Percentiles rank a stretch among this genome's conserved stretches.
Evolutionary conservation across 306 rosid species (phyloP).

Genomic region (Cicer yamashitae): DNA sequence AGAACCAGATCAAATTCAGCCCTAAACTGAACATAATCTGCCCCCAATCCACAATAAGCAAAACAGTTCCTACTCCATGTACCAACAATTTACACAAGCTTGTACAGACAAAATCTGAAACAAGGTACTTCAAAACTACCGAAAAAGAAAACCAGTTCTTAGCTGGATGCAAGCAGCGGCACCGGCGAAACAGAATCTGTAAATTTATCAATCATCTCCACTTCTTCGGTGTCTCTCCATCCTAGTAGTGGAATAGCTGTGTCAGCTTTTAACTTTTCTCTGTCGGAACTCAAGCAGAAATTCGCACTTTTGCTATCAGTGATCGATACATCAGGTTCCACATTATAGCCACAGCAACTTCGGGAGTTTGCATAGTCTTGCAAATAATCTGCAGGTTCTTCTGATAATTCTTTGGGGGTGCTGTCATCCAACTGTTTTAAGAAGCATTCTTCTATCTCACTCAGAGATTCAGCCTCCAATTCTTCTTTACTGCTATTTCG

Average conservation of each 20-base stretch:
- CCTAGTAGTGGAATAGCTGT: constrained; percentile 49
- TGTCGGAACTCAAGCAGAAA: constrained; percentile 46
- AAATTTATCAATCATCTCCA: constrained; percentile 57
- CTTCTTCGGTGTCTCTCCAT: constrained; percentile 47
- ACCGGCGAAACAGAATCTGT: constrained; percentile 42
- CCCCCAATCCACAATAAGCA: constrained; percentile 55
- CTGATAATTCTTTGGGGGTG: constrained; percentile 49
- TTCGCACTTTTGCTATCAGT: constrained; percentile 57
- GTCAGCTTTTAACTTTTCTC: constrained; percentile 49
- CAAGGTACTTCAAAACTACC: constrained; percentile 35
- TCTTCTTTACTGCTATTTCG: constrained; percentile 65
- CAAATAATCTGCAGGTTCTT: constrained; percentile 41
- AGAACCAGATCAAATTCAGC: constrained; percentile 64
- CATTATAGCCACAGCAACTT: constrained; percentile 54
- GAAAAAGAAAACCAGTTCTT: constrained; percentile 32
- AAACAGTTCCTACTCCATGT: constrained; percentile 52
- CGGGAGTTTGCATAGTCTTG: constrained; percentile 47
- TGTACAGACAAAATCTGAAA: constrained; percentile 51
- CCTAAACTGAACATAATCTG: constrained; percentile 64
- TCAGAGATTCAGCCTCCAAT: constrained; percentile 51
- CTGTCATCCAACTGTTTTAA: constrained; percentile 59
- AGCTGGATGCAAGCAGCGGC: constrained; percentile 51
- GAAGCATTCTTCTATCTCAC: constrained; percentile 75
- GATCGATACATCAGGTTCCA: constrained; percentile 51
- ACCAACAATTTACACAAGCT: constrained; percentile 61